These are phyloP conservation scores for Quercus ilex DNA, from an alignment of 306 rosid genomes.

Conservation along the genomic window DNA sequence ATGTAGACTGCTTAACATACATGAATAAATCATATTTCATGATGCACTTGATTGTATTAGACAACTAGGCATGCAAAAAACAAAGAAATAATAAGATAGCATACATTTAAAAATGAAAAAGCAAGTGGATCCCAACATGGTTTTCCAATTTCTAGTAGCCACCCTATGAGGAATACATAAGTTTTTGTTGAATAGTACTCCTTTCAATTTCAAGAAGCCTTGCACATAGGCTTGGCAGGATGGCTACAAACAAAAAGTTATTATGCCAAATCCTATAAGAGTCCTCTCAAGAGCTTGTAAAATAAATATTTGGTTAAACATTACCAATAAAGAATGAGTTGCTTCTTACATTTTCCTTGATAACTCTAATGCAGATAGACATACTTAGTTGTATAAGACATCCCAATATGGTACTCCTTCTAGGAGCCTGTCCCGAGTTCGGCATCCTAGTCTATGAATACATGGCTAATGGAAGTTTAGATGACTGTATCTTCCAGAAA, in stretches of 20 bases:
- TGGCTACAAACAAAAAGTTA: neutral
- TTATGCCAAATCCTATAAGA: neutral
- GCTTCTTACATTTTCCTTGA: neutral
- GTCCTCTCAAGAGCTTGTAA: neutral
- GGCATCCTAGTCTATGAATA: conserved; percentile 81
- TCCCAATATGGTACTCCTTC: conserved; percentile 95
- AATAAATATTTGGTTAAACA: neutral
- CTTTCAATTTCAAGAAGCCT: neutral
- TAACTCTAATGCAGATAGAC: conserved; percentile 61
- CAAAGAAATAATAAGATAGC: neutral
- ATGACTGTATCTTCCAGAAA: conserved; percentile 54
- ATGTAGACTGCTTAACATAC: neutral
- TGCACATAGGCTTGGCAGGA: neutral
- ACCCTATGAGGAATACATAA: too few species aligned
- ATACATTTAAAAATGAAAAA: neutral
- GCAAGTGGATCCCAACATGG: neutral
- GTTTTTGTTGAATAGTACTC: neutral
- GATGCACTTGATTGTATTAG: conserved; percentile 3
- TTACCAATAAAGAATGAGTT: neutral
- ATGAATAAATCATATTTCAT: conserved; percentile 24
- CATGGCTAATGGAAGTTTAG: conserved; percentile 95
- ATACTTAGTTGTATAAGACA: conserved; percentile 88
- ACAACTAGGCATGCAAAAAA: neutral
- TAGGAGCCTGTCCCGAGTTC: conserved; percentile 92
- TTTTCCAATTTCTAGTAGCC: too few species aligned